These are phyloP conservation scores for Beauveria varroae DNA, from an alignment of 2,329 filamentous ascomycete genomes.

Conservation along the genomic window DNA sequence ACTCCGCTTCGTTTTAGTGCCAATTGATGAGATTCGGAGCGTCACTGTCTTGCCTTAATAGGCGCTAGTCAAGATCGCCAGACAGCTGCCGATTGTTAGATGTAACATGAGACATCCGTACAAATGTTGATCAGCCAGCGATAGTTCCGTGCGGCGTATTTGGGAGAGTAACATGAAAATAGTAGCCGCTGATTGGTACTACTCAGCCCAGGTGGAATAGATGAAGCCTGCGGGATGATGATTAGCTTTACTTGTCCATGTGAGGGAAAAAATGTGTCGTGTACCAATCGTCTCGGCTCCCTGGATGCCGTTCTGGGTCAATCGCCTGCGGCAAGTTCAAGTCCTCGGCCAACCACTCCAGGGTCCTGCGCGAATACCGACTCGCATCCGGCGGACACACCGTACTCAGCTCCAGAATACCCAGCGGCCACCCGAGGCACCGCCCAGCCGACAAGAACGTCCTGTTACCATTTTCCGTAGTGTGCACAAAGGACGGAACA, in stretches of 20 bases:
- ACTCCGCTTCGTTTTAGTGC: background rate
- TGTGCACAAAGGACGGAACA: conserved; percentile 15
- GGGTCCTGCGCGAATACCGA: conserved; percentile 12
- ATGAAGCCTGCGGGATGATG: conserved; percentile 1
- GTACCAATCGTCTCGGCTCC: conserved; percentile 13
- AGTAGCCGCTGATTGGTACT: background rate
- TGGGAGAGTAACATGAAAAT: background rate
- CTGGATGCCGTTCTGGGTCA: conserved; percentile 5
- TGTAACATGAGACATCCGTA: background rate
- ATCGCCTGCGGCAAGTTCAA: conserved; percentile 17
- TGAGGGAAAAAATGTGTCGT: background rate
- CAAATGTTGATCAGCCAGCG: too few species aligned
- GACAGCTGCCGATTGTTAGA: too few species aligned
- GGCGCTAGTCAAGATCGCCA: background rate
- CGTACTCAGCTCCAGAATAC: conserved; percentile 13
- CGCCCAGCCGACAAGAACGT: conserved; percentile 17
- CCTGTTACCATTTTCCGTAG: background rate
- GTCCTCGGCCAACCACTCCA: conserved; percentile 17
- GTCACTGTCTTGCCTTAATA: background rate
- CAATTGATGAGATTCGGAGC: background rate
- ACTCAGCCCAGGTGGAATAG: conserved; percentile 10
- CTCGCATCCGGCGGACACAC: conserved; percentile 11
- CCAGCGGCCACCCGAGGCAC: conserved; percentile 19
- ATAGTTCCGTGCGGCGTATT: too few species aligned
- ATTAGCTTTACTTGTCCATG: background rate